phyloP scores from a whole-genome alignment of 345 rosid genomes.

The Nephelium lappaceum region DNA sequence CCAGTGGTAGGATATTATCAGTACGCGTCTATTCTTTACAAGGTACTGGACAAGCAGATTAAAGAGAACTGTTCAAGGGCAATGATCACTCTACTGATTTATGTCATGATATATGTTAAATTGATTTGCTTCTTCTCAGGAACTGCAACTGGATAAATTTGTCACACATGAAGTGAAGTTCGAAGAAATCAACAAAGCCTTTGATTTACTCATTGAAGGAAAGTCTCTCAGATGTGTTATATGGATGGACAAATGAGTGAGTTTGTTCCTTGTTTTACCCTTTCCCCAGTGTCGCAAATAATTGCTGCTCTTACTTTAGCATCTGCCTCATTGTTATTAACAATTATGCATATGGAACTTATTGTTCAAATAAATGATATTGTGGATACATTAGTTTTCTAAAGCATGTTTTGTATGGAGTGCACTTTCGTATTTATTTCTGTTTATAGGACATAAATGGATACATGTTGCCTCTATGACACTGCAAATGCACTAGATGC shows the following conservation, averaged over 20 bases:
- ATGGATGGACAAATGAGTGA: slow-evolving; percentile 58
- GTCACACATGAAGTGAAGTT: slow-evolving; percentile 78
- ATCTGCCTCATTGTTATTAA: not conserved
- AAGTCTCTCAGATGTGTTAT: slow-evolving; percentile 74
- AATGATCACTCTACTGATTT: not conserved
- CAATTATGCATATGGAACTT: not conserved
- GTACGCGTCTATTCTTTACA: too few species aligned
- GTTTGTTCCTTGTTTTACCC: not conserved
- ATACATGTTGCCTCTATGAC: slow-evolving; percentile 20
- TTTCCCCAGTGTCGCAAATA: not conserved
- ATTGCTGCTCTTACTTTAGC: not conserved
- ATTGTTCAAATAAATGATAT: not conserved
- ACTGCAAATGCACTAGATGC: slow-evolving; percentile 51
- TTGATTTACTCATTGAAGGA: slow-evolving; percentile 59
- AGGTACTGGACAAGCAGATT: too few species aligned
- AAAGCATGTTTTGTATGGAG: not conserved
- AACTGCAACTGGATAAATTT: slow-evolving; percentile 72
- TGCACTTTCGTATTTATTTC: slow-evolving; percentile 1
- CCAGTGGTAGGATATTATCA: too few species aligned
- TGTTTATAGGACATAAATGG: slow-evolving; percentile 17
- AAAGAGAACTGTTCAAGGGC: too few species aligned
- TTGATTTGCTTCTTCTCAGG: slow-evolving; percentile 35
- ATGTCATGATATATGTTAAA: not conserved
- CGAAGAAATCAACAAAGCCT: slow-evolving; percentile 74
- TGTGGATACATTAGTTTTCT: not conserved